Conservation (phyloP, 805 yeast species). For the Torulaspora gathmanii region DNA sequence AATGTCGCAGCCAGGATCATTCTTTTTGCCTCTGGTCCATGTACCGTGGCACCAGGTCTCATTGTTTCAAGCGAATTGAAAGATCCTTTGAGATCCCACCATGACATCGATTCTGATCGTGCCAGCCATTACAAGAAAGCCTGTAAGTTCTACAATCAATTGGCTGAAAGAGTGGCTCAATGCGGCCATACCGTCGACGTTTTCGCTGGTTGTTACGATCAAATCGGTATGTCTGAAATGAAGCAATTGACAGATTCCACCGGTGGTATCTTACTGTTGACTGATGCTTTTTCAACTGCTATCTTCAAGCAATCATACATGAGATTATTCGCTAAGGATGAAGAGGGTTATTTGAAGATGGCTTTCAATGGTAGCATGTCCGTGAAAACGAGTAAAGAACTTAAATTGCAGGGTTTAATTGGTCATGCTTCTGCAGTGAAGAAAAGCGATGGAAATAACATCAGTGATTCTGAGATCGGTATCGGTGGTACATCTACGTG, state of each 20-base stretch:
- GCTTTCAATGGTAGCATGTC: constrained; percentile 88
- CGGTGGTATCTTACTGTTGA: constrained; percentile 82
- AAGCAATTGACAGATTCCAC: constrained; percentile 76
- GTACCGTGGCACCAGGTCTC: constrained; percentile 91
- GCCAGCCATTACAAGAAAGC: constrained; percentile 89
- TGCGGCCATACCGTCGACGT: constrained; percentile 82
- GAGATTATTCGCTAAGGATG: constrained; percentile 82
- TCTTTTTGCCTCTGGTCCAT: constrained; percentile 90
- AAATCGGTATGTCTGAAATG: constrained; percentile 93
- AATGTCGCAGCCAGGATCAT: constrained; percentile 85
- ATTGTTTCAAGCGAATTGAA: constrained; percentile 87
- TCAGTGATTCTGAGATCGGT: constrained; percentile 91
- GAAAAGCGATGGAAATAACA: constrained; percentile 59
- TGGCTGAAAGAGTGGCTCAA: constrained; percentile 66
- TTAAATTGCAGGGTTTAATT: constrained; percentile 86
- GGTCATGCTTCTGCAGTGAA: constrained; percentile 83
- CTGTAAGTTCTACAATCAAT: constrained; percentile 67
- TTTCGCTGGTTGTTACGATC: constrained; percentile 94
- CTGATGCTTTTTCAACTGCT: constrained; percentile 92
- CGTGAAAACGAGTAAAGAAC: constrained; percentile 79
- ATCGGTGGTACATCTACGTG: constrained; percentile 88
- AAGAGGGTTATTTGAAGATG: constrained; percentile 78
- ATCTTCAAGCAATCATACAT: constrained; percentile 89
- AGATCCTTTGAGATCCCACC: constrained; percentile 96
- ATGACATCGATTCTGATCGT: constrained; percentile 86